phyloP scores from a whole-genome alignment of 2,329 filamentous ascomycete species.

The Delphinella strobiligena region DNA sequence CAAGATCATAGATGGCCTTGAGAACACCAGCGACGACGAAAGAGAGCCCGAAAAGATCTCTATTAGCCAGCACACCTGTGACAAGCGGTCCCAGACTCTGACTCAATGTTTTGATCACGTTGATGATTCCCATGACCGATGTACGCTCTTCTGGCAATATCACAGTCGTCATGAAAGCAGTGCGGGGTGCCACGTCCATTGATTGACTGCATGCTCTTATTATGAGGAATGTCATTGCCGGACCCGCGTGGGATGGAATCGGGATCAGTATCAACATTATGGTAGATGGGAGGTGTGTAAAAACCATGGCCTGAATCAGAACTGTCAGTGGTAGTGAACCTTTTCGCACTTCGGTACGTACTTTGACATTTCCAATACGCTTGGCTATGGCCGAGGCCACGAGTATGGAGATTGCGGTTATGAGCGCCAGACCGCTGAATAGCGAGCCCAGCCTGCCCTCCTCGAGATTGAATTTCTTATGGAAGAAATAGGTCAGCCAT shows the following conservation, averaged over 20 bases:
- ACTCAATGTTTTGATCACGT: slow-evolving; percentile 54
- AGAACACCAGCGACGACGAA: slow-evolving; percentile 51
- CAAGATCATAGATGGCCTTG: slow-evolving; percentile 40
- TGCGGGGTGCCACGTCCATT: slow-evolving; percentile 60
- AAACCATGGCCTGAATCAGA: slow-evolving; percentile 42
- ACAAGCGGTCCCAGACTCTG: slow-evolving; percentile 51
- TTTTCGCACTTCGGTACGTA: neutral
- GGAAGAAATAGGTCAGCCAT: slow-evolving; percentile 10
- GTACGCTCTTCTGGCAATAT: slow-evolving; percentile 55
- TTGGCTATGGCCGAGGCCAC: slow-evolving; percentile 8
- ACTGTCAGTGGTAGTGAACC: slow-evolving; percentile 1
- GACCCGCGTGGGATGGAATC: slow-evolving; percentile 37
- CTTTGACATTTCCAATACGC: slow-evolving; percentile 7
- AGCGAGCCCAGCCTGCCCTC: slow-evolving; percentile 8
- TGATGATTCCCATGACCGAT: slow-evolving; percentile 58
- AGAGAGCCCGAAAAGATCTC: slow-evolving; percentile 46
- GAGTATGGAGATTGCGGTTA: slow-evolving; percentile 7
- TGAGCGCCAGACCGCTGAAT: slow-evolving; percentile 6
- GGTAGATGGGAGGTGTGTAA: slow-evolving; percentile 53
- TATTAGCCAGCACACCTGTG: slow-evolving; percentile 50
- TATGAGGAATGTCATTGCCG: slow-evolving; percentile 50
- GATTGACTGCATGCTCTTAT: slow-evolving; percentile 49
- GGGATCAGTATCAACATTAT: slow-evolving; percentile 50
- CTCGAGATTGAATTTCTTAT: slow-evolving; percentile 6
- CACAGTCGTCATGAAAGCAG: slow-evolving; percentile 56